Conservation (phyloP, 345 rosid genomes). For the Nephelium lappaceum region DNA sequence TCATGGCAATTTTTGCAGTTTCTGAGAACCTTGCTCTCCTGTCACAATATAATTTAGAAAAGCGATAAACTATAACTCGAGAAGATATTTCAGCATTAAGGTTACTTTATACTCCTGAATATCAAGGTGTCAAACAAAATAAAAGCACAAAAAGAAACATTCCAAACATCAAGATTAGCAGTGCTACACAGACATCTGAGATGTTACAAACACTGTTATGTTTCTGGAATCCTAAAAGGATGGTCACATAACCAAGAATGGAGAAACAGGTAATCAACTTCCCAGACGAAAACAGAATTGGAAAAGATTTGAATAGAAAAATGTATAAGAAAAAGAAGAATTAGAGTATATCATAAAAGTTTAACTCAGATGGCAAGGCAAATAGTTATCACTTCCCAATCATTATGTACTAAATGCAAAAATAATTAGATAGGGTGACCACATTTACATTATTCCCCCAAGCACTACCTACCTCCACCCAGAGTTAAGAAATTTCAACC, state of each 20-base stretch:
- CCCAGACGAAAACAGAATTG: not conserved
- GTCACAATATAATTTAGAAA: not conserved
- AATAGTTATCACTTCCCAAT: slow-evolving; percentile 1
- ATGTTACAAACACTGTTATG: not conserved
- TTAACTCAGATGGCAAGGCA: not conserved
- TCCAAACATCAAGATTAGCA: not conserved
- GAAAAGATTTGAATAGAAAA: not conserved
- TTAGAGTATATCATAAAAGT: not conserved
- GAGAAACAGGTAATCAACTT: not conserved
- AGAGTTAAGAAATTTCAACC: slow-evolving; percentile 2
- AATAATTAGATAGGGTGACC: slow-evolving; percentile 6
- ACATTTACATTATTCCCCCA: slow-evolving; percentile 13
- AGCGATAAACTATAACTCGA: not conserved
- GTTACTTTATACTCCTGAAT: not conserved
- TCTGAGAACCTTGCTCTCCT: not conserved
- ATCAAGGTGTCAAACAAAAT: not conserved
- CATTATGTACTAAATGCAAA: not conserved
- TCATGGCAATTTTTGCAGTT: slow-evolving; percentile 2
- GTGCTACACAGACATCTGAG: not conserved
- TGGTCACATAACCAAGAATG: slow-evolving; percentile 6
- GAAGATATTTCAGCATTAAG: not conserved
- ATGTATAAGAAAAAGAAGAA: not conserved
- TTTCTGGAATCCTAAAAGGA: not conserved
- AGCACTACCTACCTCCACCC: slow-evolving; percentile 13
- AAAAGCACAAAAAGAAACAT: not conserved